phyloP scores from a whole-genome alignment of 163 green algal species.

The Coccomyxa subellipsoidea region DNA sequence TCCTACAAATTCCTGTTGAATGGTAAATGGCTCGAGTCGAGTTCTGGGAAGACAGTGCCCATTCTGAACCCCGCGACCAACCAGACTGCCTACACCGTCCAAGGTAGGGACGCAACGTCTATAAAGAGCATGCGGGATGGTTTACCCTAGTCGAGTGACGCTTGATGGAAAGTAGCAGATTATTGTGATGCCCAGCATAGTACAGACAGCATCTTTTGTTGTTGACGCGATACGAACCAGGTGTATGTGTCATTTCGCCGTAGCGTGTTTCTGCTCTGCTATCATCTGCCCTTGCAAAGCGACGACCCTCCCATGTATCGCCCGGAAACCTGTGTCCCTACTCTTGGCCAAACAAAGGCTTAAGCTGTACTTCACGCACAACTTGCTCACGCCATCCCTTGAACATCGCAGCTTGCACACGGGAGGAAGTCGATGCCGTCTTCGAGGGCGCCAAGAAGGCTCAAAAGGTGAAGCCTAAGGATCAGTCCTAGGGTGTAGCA shows the following conservation, averaged over 20 bases:
- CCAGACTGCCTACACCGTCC: slow-evolving; percentile 63
- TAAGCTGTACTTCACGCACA: too few species aligned
- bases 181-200: too few species aligned
- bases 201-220: too few species aligned
- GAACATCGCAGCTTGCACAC: slow-evolving; percentile 66
- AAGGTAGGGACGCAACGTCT: slow-evolving; percentile 56
- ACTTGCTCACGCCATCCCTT: neutral
- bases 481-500: neutral
- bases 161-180: neutral
- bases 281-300: too few species aligned
- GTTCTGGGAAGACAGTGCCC: slow-evolving; percentile 55
- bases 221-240: too few species aligned
- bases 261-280: too few species aligned
- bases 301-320: too few species aligned
- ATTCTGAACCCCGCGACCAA: slow-evolving; percentile 78
- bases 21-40: slow-evolving; percentile 75
- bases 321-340: too few species aligned
- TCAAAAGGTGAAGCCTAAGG: slow-evolving; percentile 36
- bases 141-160: neutral
- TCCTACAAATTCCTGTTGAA: slow-evolving; percentile 78
- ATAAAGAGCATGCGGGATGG: neutral
- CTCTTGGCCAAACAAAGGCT: too few species aligned
- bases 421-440: slow-evolving; percentile 83
- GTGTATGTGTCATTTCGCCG: too few species aligned
- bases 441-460: slow-evolving; percentile 76